Evolutionary conservation across 2,329 filamentous ascomycete species (phyloP).

Genomic region (Ophiostoma himal-ulmi): DNA sequence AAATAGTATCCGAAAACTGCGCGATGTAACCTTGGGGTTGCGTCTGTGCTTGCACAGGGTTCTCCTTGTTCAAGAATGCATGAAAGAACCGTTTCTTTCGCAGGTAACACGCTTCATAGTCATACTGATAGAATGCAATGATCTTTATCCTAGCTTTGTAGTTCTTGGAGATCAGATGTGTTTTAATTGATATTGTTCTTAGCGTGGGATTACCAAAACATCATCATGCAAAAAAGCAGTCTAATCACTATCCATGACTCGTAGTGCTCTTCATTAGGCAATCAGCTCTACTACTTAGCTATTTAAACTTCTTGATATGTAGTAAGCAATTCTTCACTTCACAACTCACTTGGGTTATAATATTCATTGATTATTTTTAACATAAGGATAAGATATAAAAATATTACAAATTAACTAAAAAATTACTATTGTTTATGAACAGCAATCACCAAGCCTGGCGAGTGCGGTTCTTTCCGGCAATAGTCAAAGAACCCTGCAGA

Average conservation of each 20-base stretch:
- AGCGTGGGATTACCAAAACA: background rate
- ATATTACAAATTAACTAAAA: background rate
- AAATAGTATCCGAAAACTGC: too few species aligned
- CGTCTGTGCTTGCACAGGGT: background rate
- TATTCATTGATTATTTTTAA: too few species aligned
- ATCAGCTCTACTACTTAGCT: too few species aligned
- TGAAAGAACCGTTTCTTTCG: background rate
- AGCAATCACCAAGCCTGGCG: background rate
- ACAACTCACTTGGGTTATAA: too few species aligned
- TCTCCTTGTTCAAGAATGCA: background rate
- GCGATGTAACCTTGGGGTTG: background rate
- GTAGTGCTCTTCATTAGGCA: too few species aligned
- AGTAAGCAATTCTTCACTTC: too few species aligned
- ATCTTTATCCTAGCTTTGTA: background rate
- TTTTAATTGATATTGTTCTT: background rate
- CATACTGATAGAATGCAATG: background rate
- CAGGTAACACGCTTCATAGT: background rate
- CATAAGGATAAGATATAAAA: background rate
- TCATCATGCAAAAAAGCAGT: background rate
- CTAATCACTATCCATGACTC: background rate
- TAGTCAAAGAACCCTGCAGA: slow-evolving; percentile 34
- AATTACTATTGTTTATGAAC: background rate
- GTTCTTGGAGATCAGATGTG: background rate
- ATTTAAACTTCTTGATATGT: too few species aligned
- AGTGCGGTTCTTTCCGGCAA: slow-evolving; percentile 25